phyloP scores from a whole-genome alignment of 768 basidiomycete species.

The Pseudohyphozyma bogoriensis region DNA sequence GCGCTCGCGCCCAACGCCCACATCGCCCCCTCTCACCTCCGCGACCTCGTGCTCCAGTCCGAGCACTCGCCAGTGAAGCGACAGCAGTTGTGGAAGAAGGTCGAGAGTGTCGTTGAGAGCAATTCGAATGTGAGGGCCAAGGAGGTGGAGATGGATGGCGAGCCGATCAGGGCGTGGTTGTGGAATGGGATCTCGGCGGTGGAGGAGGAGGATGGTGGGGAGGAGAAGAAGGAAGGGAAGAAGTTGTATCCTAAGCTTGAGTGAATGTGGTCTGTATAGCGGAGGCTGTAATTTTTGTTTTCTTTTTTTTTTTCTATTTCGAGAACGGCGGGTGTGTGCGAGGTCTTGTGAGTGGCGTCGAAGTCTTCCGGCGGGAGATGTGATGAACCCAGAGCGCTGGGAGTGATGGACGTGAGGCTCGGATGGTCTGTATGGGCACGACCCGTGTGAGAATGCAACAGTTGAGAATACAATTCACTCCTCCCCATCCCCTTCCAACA shows the following conservation, averaged over 20 bases:
- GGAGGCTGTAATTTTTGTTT: no score
- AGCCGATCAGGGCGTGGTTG: conserved; percentile 80
- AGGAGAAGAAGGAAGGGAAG: background rate
- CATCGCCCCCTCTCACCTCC: conserved; percentile 73
- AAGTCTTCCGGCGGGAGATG: no score
- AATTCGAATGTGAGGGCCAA: conserved; percentile 83
- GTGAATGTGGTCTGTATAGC: background rate
- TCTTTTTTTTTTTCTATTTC: no score
- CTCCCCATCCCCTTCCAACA: no score
- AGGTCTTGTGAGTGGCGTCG: no score
- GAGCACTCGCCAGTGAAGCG: conserved; percentile 60
- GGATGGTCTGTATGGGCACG: no score
- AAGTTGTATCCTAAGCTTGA: background rate
- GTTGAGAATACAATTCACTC: no score
- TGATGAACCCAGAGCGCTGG: no score
- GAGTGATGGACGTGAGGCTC: no score
- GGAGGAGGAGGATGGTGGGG: background rate
- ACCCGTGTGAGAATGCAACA: no score
- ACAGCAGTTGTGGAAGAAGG: conserved; percentile 64
- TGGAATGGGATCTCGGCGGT: no score
- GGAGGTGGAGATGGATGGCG: conserved; percentile 72
- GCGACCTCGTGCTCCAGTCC: conserved; percentile 72
- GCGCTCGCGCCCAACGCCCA: conserved; percentile 62
- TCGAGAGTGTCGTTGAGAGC: conserved; percentile 74
- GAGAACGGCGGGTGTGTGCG: no score